Evolutionary conservation across 2,329 filamentous ascomycete genomes (phyloP), one percentile per base, ranked within the genome.

Genomic region (Stenocarpella maydis): DNA sequence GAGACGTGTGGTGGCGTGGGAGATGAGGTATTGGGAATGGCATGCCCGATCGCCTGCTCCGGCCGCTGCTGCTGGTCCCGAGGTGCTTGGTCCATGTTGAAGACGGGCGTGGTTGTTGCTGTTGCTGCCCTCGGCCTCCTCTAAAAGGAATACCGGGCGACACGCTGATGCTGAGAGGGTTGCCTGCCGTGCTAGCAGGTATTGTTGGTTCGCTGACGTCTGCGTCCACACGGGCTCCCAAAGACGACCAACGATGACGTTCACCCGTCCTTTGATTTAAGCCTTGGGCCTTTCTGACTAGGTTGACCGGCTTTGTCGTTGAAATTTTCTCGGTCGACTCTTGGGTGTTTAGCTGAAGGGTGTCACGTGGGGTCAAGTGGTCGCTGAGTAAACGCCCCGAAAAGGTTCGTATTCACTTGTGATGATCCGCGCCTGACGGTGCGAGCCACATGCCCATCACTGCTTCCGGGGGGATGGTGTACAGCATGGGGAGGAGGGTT

Each of bases 311-410:
- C n/a, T 9, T 47, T 47, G 9, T 61, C 52, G 34, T 39, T 26
- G 12, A 47, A 66, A 24, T 55, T 55, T 55, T 31, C 19, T 50
- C 10, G 9, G 39, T 28, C 65, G 17, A 12, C 21, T 37, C 28
- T 52, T 10, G 19, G 26, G 43, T 49, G 61, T 69, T 60, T 52
- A 24, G 26, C 55, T 70, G 47, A 68, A 47, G 69, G 69, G 49
- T 68, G 50, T 68, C 69, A 70, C 65, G 65, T 70, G 69, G 31
- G 34, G 31, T 34, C 53, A 19, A 28, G 19, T n/a, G 26, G 24
- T 21, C 37, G 39, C 49, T 26, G 17, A 55, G 43, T 50, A 50
- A 19, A 47, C n/a, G 50, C n/a, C 8, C n/a, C n/a, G 19, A 10
- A 47, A 47, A 24, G 39, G 31, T 43, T 24, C n/a, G 45, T 21